Conservation (phyloP, 768 basidiomycete species). For the Xerocomellus amylosporus region DNA sequence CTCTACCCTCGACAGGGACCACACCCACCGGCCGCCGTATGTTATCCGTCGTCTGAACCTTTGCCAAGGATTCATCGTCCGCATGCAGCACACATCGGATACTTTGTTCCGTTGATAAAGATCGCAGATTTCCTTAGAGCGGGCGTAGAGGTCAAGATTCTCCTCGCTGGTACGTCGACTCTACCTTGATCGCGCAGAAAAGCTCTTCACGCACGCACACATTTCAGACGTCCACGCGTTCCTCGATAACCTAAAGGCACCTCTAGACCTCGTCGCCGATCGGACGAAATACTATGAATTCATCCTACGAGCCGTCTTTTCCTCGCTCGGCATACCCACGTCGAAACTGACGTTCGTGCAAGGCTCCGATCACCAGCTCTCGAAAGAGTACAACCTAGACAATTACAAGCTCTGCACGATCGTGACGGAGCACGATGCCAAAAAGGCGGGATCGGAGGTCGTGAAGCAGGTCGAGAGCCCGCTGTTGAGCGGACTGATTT, state of each 20-base stretch:
- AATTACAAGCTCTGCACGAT: slow-evolving; percentile 90
- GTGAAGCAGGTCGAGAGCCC: slow-evolving; percentile 97
- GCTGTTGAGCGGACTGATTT: slow-evolving; percentile 85
- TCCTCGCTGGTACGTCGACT: slow-evolving; percentile 63
- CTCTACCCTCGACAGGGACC: slow-evolving; percentile 54
- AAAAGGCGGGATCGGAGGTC: slow-evolving; percentile 97
- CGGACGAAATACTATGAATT: slow-evolving; percentile 89
- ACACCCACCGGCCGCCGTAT: slow-evolving; percentile 93
- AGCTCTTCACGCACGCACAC: background rate
- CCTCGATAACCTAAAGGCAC: slow-evolving; percentile 96
- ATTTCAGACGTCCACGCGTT: slow-evolving; percentile 88
- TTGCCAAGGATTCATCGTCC: background rate
- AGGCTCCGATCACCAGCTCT: slow-evolving; percentile 92
- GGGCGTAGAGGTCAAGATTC: slow-evolving; percentile 83
- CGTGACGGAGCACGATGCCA: slow-evolving; percentile 94
- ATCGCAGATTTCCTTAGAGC: slow-evolving; percentile 94
- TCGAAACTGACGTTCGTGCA: slow-evolving; percentile 79
- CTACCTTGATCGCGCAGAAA: background rate
- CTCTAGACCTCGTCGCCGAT: slow-evolving; percentile 83
- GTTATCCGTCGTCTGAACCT: slow-evolving; percentile 28
- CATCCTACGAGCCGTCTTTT: slow-evolving; percentile 79
- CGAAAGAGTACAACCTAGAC: slow-evolving; percentile 89
- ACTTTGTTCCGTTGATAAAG: slow-evolving; percentile 93
- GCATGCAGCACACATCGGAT: slow-evolving; percentile 85
- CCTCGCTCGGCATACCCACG: slow-evolving; percentile 86